Percentiles rank a stretch among this genome's conserved stretches.
Conservation (phyloP, 208 protist genomes). For the Herpetomonas tarakana region DNA sequence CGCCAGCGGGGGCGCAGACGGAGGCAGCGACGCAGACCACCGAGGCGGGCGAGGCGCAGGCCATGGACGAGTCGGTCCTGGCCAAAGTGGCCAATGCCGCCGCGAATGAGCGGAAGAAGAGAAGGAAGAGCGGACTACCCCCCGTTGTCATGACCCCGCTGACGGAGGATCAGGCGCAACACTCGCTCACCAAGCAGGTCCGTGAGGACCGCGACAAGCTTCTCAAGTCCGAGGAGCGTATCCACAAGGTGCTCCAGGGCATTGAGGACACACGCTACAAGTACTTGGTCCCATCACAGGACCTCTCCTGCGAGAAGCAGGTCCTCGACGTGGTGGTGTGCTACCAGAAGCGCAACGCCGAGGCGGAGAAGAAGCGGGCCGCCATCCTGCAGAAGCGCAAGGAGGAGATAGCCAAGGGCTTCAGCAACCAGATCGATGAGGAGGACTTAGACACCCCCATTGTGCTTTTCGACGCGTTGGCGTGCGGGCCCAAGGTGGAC, state of each 20-base stretch:
- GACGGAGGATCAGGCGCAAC: constrained; percentile 24
- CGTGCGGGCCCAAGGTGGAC: constrained; percentile 47
- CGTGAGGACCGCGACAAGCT: constrained; percentile 56
- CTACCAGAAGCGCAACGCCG: constrained; percentile 46
- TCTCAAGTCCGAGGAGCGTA: constrained; percentile 45
- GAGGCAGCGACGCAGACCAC: constrained; percentile 1
- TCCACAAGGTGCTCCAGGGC: constrained; percentile 61
- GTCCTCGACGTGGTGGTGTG: constrained; percentile 55
- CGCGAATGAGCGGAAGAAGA: constrained; percentile 20
- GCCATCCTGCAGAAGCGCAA: constrained; percentile 5
- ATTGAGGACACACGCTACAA: constrained; percentile 74
- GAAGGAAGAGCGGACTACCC: constrained; percentile 41
- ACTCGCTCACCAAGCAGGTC: constrained; percentile 34
- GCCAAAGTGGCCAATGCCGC: constrained; percentile 1
- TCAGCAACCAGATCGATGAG: constrained; percentile 7
- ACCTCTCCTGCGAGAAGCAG: constrained; percentile 58
- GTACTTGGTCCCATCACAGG: constrained; percentile 60
- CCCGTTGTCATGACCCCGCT: constrained; percentile 39
- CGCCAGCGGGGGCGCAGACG: not conserved
- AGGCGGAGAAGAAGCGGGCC: constrained; percentile 5
- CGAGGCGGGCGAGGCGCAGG: not conserved
- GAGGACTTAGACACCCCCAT: constrained; percentile 9
- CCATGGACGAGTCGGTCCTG: not conserved
- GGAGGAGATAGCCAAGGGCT: constrained; percentile 10
- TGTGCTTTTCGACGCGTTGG: constrained; percentile 34